Conservation (phyloP, 139 green algal species). For the Chlorella sp. region DNA sequence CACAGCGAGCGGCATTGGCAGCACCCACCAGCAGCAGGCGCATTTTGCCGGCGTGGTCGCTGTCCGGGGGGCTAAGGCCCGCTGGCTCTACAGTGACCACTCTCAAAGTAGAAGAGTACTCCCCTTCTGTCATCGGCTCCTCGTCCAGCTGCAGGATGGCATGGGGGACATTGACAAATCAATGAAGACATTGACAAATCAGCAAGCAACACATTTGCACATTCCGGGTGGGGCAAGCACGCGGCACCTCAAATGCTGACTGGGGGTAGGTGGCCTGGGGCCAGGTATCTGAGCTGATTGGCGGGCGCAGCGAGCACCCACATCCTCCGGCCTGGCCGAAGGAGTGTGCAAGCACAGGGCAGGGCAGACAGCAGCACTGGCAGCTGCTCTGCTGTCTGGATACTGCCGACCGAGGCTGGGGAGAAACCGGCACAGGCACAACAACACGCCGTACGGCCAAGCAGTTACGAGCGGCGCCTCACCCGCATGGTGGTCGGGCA, state of each 20-base stretch:
- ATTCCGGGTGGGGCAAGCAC: neutral
- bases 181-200: neutral
- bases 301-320: too few relatives aligned
- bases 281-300: too few relatives aligned
- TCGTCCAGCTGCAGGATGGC: constrained; percentile 32
- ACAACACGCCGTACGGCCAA: too few relatives aligned
- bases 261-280: too few relatives aligned
- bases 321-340: too few relatives aligned
- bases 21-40: constrained; percentile 65
- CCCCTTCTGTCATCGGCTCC: constrained; percentile 33
- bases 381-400: neutral
- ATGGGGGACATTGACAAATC: neutral
- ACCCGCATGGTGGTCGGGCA: constrained; percentile 69
- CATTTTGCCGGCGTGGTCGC: constrained; percentile 50
- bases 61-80: constrained; percentile 48
- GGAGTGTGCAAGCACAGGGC: neutral
- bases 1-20: neutral
- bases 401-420: too few relatives aligned
- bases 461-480: neutral
- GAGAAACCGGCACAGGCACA: too few relatives aligned
- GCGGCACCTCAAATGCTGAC: too few relatives aligned
- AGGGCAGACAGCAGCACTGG: neutral
- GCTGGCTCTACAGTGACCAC: constrained; percentile 74
- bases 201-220: neutral
- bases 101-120: constrained; percentile 42